Percentiles rank a stretch among this genome's conserved stretches.
These are phyloP conservation scores for Leptomonas pyrrhocoris DNA, from an alignment of 208 protist species.

Conservation along the genomic window DNA sequence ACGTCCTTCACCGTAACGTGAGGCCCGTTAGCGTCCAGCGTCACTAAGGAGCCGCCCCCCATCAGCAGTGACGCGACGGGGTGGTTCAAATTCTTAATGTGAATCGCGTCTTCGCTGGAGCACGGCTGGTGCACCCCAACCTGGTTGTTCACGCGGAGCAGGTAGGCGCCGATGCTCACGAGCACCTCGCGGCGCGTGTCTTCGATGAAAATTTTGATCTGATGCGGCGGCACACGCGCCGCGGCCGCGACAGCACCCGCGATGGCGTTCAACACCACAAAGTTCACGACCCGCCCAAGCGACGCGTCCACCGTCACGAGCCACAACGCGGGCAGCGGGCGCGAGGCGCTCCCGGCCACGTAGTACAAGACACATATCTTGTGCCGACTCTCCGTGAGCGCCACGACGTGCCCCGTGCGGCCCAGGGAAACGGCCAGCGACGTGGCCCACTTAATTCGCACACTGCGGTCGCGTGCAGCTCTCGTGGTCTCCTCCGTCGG, in stretches of 20 bases:
- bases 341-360: conserved; percentile 39
- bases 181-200: conserved; percentile 47
- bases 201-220: conserved; percentile 63
- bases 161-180: conserved; percentile 58
- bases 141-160: conserved; percentile 78
- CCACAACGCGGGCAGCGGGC: conserved; percentile 45
- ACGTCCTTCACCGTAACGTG: conserved; percentile 35
- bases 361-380: conserved; percentile 51
- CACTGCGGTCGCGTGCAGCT: not conserved
- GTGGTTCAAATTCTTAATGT: conserved; percentile 37
- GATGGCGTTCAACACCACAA: conserved; percentile 62
- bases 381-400: conserved; percentile 54
- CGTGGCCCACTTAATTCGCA: conserved; percentile 52
- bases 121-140: conserved; percentile 74
- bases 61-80: conserved; percentile 50
- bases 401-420: conserved; percentile 40
- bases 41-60: conserved; percentile 49
- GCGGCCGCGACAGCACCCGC: conserved; percentile 48
- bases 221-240: conserved; percentile 45
- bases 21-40: conserved; percentile 63
- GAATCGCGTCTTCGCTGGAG: conserved; percentile 68
- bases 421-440: conserved; percentile 57
- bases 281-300: conserved; percentile 60
- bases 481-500: not conserved
- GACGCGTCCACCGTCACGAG: conserved; percentile 59